Evolutionary conservation across 1,284 basidiomycete species (phyloP), one percentile per base, ranked within the genome.

Genomic region (Cutaneotrichosporon daszewskae): DNA sequence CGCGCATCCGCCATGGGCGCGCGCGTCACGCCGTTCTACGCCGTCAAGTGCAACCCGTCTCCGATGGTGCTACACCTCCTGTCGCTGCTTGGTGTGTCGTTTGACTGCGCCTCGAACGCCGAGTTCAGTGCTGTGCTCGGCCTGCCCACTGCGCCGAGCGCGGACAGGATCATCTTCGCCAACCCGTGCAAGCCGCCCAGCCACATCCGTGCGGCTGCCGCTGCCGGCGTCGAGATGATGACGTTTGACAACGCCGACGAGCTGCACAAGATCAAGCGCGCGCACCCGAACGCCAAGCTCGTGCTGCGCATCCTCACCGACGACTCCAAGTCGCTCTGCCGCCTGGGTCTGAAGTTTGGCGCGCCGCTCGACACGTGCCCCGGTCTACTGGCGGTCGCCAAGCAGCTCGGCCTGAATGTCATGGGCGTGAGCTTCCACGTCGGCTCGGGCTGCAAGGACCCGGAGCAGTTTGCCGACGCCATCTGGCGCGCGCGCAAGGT

Each of bases 231-330:
- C 36, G 79, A 87, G 60, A 82, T 82, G 73, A 96, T 96, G 87
- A 97, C 94, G 0, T 98, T 99, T 64, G 95, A 99, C 75, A 99
- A 98, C 72, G 79, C 80, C 39, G 95, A 99, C 72, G 95, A 99
- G 69, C 76, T 99, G n/a, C 78, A 87, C 79, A 99, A 99, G 75
- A 82, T 98, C 55, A 83, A 87, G 35, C 82, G 84, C 35, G 76
- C 79, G 16, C 83, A 94, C 68, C 87, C 91, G 0, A 61, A 71
- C 34, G 91, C 94, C 32, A 85, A 88, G 72, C 80, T 96, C 41
- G 84, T 98, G 54, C 74, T 97, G 23, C 87, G 94, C 51, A 97
- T 99, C 68, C 77, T 98, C 36, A 92, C 92, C 16, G 95, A 99
- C 72, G 95, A 98, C 71, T 89, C 87, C 37, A 95, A 91, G 75